A percentile compares a stretch with the other conserved stretches of the same genome.
Evolutionary conservation across 2,329 filamentous ascomycete genomes (phyloP).

Genomic region (Tolypocladium endophyticum): DNA sequence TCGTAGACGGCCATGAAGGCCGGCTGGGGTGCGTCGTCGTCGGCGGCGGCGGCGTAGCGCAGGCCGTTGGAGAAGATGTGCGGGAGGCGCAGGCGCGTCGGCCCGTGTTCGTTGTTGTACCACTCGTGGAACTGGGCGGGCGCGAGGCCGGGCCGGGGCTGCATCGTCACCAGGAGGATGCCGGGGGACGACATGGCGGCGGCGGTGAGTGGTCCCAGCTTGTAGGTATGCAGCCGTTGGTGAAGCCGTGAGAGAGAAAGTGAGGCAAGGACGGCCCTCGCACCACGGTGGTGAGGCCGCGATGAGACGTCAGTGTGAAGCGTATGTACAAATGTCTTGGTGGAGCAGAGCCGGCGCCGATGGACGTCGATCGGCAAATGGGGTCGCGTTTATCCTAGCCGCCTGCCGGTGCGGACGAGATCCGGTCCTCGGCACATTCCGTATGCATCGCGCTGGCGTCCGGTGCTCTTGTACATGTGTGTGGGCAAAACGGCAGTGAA

Average conservation of each 20-base stretch:
- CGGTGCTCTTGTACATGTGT: no score
- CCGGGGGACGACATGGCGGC: conserved; percentile 39
- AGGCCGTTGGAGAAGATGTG: conserved; percentile 68
- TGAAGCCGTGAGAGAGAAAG: not conserved
- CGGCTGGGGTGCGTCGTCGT: conserved; percentile 40
- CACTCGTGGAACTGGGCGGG: conserved; percentile 73
- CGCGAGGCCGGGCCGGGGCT: conserved; percentile 57
- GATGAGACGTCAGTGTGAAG: not conserved
- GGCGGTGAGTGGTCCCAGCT: not conserved
- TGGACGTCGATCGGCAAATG: not conserved
- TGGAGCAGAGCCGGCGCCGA: not conserved
- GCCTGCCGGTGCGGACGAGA: no score
- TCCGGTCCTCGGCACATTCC: no score
- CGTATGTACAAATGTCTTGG: not conserved
- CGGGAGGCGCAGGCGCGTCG: conserved; percentile 64
- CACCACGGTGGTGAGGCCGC: not conserved
- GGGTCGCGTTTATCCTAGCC: conserved; percentile 5
- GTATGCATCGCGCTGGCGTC: no score
- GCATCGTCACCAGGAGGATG: conserved; percentile 79
- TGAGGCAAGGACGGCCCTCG: not conserved
- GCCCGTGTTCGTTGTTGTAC: conserved; percentile 92
- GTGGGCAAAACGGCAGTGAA: no score
- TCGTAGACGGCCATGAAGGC: conserved; percentile 77
- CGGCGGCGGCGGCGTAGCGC: conserved; percentile 54
- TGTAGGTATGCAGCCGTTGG: not conserved